These are phyloP conservation scores for Talaromyces thailandensis DNA, from an alignment of 495 filamentous ascomycete genomes.

Conservation along the genomic window DNA sequence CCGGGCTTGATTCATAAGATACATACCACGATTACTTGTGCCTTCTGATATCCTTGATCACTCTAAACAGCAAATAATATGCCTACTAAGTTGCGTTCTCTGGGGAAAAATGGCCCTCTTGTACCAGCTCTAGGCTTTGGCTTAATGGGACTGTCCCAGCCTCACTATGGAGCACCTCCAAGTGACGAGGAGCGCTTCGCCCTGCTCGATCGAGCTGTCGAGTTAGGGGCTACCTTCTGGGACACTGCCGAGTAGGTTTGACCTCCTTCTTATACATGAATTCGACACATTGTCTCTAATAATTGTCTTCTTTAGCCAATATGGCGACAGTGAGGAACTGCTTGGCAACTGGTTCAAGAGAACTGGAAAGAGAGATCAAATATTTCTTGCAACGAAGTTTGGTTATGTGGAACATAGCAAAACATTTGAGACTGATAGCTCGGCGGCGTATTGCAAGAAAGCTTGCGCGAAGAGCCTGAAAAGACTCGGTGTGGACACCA, in stretches of 20 bases:
- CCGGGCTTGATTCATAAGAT: neutral
- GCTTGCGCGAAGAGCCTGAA: slow-evolving; percentile 35
- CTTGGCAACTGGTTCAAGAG: slow-evolving; percentile 46
- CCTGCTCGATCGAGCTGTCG: slow-evolving; percentile 41
- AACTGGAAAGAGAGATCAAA: slow-evolving; percentile 41
- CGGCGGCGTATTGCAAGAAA: slow-evolving; percentile 33
- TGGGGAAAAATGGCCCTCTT: slow-evolving; percentile 44
- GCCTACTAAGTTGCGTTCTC: slow-evolving; percentile 7
- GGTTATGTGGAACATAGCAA: slow-evolving; percentile 20
- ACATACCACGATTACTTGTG: neutral
- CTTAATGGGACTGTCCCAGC: slow-evolving; percentile 40
- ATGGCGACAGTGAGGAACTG: slow-evolving; percentile 40
- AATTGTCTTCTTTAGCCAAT: slow-evolving; percentile 6
- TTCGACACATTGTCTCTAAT: neutral
- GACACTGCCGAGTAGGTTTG: slow-evolving; percentile 22
- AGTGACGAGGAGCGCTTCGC: slow-evolving; percentile 39
- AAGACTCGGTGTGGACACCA: slow-evolving; percentile 29
- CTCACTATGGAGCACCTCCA: slow-evolving; percentile 27
- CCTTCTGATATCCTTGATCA: neutral
- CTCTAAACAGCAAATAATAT: neutral
- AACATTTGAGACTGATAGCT: slow-evolving; percentile 20
- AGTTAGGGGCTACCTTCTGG: slow-evolving; percentile 29
- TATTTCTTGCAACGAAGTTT: slow-evolving; percentile 51
- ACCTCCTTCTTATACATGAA: slow-evolving; percentile 9
- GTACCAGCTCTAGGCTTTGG: slow-evolving; percentile 46